phyloP scores from a whole-genome alignment of 352 stramenopile genomes.

The Pythium apleroticum region DNA sequence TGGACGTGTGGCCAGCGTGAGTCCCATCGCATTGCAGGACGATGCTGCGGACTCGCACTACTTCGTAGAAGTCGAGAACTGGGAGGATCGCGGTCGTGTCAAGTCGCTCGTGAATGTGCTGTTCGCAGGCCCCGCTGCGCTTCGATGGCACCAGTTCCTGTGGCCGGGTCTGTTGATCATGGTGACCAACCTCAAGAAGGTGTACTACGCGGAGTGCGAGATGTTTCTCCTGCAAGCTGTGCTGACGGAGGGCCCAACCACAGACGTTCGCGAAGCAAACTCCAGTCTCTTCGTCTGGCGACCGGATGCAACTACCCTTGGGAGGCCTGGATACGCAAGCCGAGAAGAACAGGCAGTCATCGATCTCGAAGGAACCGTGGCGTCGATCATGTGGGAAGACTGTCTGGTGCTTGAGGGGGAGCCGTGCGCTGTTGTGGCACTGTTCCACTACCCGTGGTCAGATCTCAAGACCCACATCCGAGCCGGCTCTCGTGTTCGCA shows the following conservation, averaged over 20 bases:
- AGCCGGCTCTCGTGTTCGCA: conserved; percentile 12
- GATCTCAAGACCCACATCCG: conserved; percentile 16
- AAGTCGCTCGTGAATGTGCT: conserved; percentile 48
- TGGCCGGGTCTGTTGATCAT: conserved; percentile 40
- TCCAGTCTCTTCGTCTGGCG: conserved; percentile 12
- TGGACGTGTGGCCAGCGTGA: conserved; percentile 51
- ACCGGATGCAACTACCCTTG: neutral
- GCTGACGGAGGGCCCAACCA: neutral
- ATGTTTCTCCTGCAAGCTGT: conserved; percentile 61
- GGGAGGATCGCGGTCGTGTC: neutral
- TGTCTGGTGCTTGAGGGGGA: conserved; percentile 19
- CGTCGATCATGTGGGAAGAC: conserved; percentile 26
- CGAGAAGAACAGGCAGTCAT: neutral
- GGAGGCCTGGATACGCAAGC: too few species aligned
- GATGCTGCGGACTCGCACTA: conserved; percentile 46
- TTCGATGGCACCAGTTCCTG: conserved; percentile 54
- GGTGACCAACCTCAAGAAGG: conserved; percentile 64
- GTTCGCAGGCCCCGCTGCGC: conserved; percentile 33
- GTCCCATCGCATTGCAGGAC: conserved; percentile 51
- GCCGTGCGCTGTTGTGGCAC: neutral
- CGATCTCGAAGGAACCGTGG: conserved; percentile 19
- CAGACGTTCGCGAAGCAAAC: neutral
- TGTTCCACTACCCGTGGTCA: conserved; percentile 25
- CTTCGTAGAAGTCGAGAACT: conserved; percentile 60
- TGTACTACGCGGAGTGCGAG: conserved; percentile 56